Base-by-base conservation (phyloP, 1,284 basidiomycete species). In the Tilletia caries region DNA sequence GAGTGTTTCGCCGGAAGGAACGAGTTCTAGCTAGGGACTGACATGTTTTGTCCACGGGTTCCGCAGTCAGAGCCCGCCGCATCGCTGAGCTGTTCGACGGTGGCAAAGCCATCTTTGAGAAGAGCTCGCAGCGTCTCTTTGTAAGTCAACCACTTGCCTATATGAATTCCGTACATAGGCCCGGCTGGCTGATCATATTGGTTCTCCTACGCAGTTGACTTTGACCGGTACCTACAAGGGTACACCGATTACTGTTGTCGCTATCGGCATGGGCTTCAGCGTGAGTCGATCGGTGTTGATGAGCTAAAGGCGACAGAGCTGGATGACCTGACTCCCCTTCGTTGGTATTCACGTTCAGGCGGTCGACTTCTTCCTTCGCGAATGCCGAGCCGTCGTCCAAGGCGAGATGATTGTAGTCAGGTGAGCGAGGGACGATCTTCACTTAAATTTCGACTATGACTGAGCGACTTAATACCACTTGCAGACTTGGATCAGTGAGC, bases 281-380 rank as follows among this genome's bases (percentile, higher is more conserved):
- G 72, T 77, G 32, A 66, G 48, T 50, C 48, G 20, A n/a, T 27
- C 5, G 25, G 20, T 29, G 20, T 41, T 33, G 29, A 29, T 41
- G 12, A 50, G 8, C 8, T n/a, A 20, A 50, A 50, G 48, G 48
- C 12, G 48, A 25, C 48, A 5, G 6, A 25, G 1, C n/a, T n/a
- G n/a, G n/a, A n/a, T n/a, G n/a, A n/a, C 37, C 37, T 41, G 37
- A 41, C 37, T 41, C n/a, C 18, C 23, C 32, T 34, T 37, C 68
- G 23, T 46, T 6, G 37, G 10, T n/a, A 20, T 0, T 68, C 73
- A 85, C n/a, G n/a, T n/a, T 71, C 87, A 91, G 1, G 91, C 91
- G 82, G 90, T 90, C 83, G 91, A 93, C 83, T 93, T 93, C 84
- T 91, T 92, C 82, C 87, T 93, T 18, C 88, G 92, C 72, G 92